phyloP scores from a whole-genome alignment of 345 rosid genomes.

The Eucalyptus pauciflora region DNA sequence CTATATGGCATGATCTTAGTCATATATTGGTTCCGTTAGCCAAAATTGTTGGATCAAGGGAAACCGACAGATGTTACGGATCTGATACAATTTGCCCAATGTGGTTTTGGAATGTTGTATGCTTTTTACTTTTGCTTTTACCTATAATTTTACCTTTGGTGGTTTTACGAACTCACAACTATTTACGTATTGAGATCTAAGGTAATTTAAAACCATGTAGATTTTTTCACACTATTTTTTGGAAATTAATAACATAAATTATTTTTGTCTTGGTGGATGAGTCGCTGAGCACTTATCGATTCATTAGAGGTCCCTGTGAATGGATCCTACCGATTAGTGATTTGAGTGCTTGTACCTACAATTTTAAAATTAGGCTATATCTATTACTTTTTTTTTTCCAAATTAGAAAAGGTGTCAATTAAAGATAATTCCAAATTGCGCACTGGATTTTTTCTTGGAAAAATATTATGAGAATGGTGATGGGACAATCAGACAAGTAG shows the following conservation, averaged over 20 bases:
- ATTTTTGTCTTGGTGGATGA: background rate
- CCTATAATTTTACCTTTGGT: background rate
- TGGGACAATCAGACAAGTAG: background rate
- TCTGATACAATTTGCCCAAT: background rate
- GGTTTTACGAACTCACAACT: background rate
- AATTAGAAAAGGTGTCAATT: background rate
- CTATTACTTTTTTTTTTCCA: background rate
- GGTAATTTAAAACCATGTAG: background rate
- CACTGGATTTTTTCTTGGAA: background rate
- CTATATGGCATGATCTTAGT: background rate
- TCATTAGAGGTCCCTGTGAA: background rate
- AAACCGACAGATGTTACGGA: background rate
- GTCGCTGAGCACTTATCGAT: background rate
- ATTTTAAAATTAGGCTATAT: background rate
- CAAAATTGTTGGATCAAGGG: background rate
- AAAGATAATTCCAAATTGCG: background rate
- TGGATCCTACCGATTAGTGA: background rate
- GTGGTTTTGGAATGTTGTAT: background rate
- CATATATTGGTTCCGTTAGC: background rate
- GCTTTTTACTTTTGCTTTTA: background rate
- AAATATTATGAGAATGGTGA: background rate
- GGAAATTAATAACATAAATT: background rate
- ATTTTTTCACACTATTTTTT: background rate
- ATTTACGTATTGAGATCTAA: background rate
- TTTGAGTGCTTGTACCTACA: background rate